Evolutionary conservation across 2,329 filamentous ascomycete species (phyloP).

Genomic region (Escovopsis sp.): DNA sequence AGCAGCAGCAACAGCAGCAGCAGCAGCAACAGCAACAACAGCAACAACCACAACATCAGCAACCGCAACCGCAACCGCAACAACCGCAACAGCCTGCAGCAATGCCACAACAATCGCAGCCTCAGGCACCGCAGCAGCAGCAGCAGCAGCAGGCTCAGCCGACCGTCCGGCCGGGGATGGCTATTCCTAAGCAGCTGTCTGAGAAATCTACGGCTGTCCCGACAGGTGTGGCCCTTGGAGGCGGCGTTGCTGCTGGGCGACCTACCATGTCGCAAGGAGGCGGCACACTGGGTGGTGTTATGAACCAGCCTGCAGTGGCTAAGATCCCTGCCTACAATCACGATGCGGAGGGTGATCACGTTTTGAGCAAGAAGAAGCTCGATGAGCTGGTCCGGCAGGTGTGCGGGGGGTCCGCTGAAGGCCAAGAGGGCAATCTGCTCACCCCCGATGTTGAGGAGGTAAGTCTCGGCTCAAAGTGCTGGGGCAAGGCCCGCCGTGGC

Average conservation of each 20-base stretch:
- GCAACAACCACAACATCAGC: slow-evolving; percentile 18
- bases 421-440: slow-evolving; percentile 60
- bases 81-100: slow-evolving; percentile 8
- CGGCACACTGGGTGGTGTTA: slow-evolving; percentile 63
- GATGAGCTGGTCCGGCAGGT: slow-evolving; percentile 92
- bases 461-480: slow-evolving; percentile 16
- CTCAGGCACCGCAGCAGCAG: slow-evolving; percentile 11
- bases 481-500: background rate
- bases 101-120: slow-evolving; percentile 9
- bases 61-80: slow-evolving; percentile 10
- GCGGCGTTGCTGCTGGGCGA: slow-evolving; percentile 48
- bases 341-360: slow-evolving; percentile 80
- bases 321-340: slow-evolving; percentile 74
- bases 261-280: slow-evolving; percentile 75
- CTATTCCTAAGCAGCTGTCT: slow-evolving; percentile 66
- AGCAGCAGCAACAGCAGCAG: slow-evolving; percentile 13
- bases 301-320: slow-evolving; percentile 73
- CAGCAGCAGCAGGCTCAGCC: slow-evolving; percentile 22
- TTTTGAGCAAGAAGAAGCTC: slow-evolving; percentile 95
- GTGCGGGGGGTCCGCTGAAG: slow-evolving; percentile 61
- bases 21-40: slow-evolving; percentile 11
- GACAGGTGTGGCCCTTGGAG: slow-evolving; percentile 54
- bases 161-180: slow-evolving; percentile 48
- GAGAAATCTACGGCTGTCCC: slow-evolving; percentile 54
- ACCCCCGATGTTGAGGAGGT: slow-evolving; percentile 95